phyloP scores from a whole-genome alignment of 768 basidiomycete species.

The Boletus reticulatus region DNA sequence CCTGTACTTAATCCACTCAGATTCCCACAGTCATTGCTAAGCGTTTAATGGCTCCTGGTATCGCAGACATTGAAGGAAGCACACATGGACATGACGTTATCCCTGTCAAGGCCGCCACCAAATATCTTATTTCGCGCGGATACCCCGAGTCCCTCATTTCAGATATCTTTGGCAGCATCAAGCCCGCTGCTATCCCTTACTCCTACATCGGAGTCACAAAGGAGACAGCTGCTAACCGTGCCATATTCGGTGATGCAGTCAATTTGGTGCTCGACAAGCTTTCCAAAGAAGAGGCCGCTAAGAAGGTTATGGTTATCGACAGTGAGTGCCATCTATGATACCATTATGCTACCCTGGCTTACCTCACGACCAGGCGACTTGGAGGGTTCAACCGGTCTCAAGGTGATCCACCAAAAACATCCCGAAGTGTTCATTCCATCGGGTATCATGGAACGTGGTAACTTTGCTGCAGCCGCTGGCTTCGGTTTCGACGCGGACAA shows the following conservation, averaged over 20 bases:
- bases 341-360: not conserved
- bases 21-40: conserved; percentile 59
- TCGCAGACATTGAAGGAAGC: conserved; percentile 76
- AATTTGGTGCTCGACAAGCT: conserved; percentile 72
- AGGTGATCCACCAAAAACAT: conserved; percentile 85
- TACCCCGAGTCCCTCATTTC: conserved; percentile 46
- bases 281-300: conserved; percentile 70
- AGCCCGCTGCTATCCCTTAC: conserved; percentile 54
- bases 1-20: not conserved
- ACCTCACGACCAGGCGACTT: conserved; percentile 56
- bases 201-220: conserved; percentile 68
- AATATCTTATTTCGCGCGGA: conserved; percentile 67
- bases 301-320: conserved; percentile 86
- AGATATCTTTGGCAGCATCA: conserved; percentile 62
- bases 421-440: conserved; percentile 84
- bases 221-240: conserved; percentile 77
- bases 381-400: conserved; percentile 88
- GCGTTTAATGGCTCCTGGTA: conserved; percentile 64
- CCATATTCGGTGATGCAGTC: conserved; percentile 83
- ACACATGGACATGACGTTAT: conserved; percentile 85
- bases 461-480: conserved; percentile 81
- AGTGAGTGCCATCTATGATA: conserved; percentile 41
- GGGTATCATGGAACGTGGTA: conserved; percentile 86
- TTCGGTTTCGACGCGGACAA: conserved; percentile 83
- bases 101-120: conserved; percentile 74